Percentiles rank a stretch among this genome's conserved stretches.
Conservation (phyloP, 768 basidiomycete species). For the Agrocybe pediades region DNA sequence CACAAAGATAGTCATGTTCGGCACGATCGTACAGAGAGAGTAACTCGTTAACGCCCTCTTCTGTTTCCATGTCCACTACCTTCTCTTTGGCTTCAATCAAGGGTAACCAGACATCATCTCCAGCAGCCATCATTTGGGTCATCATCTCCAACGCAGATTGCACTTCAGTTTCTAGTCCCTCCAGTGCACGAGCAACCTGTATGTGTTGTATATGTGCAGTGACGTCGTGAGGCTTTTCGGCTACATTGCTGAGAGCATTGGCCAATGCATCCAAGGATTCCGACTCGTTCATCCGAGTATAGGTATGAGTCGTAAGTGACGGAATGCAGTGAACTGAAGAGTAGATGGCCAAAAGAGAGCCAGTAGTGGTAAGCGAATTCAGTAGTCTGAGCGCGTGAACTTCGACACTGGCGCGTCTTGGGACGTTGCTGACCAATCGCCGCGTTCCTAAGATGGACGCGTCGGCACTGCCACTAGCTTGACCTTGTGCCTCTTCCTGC, state of each 20-base stretch:
- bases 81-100: constrained; percentile 57
- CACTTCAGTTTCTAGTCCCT: constrained; percentile 61
- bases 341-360: neutral
- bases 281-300: constrained; percentile 43
- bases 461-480: constrained; percentile 9
- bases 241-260: constrained; percentile 57
- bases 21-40: constrained; percentile 66
- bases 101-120: constrained; percentile 76
- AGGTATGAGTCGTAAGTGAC: neutral
- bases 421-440: constrained; percentile 5
- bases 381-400: constrained; percentile 11
- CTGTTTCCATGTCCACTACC: constrained; percentile 51
- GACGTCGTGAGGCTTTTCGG: constrained; percentile 62
- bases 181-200: constrained; percentile 52
- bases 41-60: constrained; percentile 53
- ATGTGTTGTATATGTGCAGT: constrained; percentile 70
- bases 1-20: constrained; percentile 80
- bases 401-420: neutral
- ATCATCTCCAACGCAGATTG: constrained; percentile 68
- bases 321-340: neutral
- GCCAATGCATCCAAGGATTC: constrained; percentile 66
- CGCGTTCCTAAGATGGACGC: neutral
- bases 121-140: constrained; percentile 59
- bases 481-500: neutral
- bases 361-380: neutral